Evolutionary conservation across 768 basidiomycete species (phyloP).

Genomic region (Cyclocybe cylindracea): DNA sequence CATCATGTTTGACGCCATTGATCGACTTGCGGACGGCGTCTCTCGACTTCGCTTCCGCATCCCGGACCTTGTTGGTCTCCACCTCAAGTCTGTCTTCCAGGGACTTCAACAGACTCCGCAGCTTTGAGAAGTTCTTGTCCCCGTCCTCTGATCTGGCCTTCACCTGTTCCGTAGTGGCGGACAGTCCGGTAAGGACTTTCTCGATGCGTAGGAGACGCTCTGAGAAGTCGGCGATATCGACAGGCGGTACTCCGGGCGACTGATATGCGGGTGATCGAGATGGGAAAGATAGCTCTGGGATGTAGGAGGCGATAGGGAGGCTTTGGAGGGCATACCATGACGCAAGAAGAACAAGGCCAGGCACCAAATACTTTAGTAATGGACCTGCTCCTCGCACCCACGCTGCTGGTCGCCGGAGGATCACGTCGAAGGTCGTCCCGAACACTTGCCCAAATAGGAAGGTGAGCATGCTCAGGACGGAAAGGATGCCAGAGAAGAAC

Average conservation of each 20-base stretch:
- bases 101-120: constrained; percentile 52
- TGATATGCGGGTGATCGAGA: constrained; percentile 38
- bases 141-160: constrained; percentile 56
- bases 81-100: constrained; percentile 53
- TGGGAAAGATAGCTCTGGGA: constrained; percentile 27
- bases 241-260: constrained; percentile 58
- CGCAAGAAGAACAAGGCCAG: constrained; percentile 44
- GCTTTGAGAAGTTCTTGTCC: constrained; percentile 47
- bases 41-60: constrained; percentile 55
- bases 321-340: constrained; percentile 47
- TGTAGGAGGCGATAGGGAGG: constrained; percentile 33
- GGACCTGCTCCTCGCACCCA: constrained; percentile 36
- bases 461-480: constrained; percentile 34
- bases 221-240: constrained; percentile 67
- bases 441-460: constrained; percentile 48
- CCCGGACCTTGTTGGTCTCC: constrained; percentile 38
- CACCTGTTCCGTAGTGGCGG: constrained; percentile 52
- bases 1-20: constrained; percentile 51
- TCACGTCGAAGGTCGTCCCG: constrained; percentile 48
- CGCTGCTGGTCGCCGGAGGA: constrained; percentile 48
- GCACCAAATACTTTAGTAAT: constrained; percentile 39
- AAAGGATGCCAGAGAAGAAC: constrained; percentile 25
- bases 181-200: constrained; percentile 58
- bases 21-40: constrained; percentile 47
- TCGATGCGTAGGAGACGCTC: constrained; percentile 66